A percentile compares a stretch with the other conserved stretches of the same genome.
Evolutionary conservation across 108 stramenopile species (phyloP).

Genomic region (Cylindrotheca fusiformis): DNA sequence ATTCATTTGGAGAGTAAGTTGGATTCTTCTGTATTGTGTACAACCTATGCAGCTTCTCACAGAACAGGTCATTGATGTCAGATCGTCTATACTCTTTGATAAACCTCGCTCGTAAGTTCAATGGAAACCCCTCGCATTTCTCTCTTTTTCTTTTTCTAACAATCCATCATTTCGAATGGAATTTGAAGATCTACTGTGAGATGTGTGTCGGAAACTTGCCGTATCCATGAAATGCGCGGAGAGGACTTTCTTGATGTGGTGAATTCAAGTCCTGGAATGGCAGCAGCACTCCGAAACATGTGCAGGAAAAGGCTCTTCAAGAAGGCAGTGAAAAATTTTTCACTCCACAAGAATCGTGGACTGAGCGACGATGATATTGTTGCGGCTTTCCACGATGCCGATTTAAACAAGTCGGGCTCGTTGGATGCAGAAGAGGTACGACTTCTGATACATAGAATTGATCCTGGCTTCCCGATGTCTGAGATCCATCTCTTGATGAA

Average conservation of each 20-base stretch:
- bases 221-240: slow-evolving; percentile 61
- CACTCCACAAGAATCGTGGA: slow-evolving; percentile 50
- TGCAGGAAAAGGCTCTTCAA: slow-evolving; percentile 62
- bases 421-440: slow-evolving; percentile 55
- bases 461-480: slow-evolving; percentile 47
- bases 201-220: slow-evolving; percentile 52
- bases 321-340: slow-evolving; percentile 60
- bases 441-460: slow-evolving; percentile 45
- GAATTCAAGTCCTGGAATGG: slow-evolving; percentile 52
- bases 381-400: slow-evolving; percentile 62
- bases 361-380: slow-evolving; percentile 54
- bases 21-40: background rate
- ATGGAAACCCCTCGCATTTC: background rate
- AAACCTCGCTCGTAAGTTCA: slow-evolving; percentile 43
- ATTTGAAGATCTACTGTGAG: slow-evolving; percentile 51
- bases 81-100: slow-evolving; percentile 56
- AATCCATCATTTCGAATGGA: background rate
- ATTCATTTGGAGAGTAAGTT: slow-evolving; percentile 60
- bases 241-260: slow-evolving; percentile 61
- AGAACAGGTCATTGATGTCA: too few species aligned
- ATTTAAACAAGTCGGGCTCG: slow-evolving; percentile 46
- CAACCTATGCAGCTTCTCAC: background rate
- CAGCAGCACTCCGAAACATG: slow-evolving; percentile 50
- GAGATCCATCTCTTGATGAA: slow-evolving; percentile 58
- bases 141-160: background rate